Conservation (phyloP, 768 basidiomycete genomes). For the Collybia sp. region DNA sequence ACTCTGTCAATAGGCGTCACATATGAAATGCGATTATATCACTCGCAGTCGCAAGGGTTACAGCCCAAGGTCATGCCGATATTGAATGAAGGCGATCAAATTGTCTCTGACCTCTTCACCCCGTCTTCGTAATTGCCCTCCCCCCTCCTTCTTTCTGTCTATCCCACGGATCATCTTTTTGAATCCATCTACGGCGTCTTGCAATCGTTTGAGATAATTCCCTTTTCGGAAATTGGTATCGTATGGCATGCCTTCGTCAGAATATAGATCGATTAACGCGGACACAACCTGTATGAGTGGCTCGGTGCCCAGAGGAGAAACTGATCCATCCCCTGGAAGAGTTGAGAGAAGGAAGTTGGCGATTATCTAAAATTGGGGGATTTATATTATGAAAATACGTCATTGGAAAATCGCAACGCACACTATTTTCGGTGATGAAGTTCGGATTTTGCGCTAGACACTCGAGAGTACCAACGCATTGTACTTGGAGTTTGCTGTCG, state of each 20-base stretch:
- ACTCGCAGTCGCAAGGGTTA: constrained; percentile 14
- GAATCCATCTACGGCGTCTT: constrained; percentile 55
- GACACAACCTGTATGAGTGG: constrained; percentile 74
- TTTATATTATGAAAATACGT: background rate
- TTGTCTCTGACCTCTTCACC: constrained; percentile 80
- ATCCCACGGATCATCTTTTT: constrained; percentile 60
- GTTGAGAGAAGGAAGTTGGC: constrained; percentile 63
- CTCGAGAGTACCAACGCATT: constrained; percentile 83
- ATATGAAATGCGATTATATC: no score
- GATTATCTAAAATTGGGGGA: constrained; percentile 40
- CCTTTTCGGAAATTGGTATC: constrained; percentile 77
- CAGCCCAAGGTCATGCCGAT: constrained; percentile 53
- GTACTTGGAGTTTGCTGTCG: constrained; percentile 57
- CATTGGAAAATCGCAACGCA: constrained; percentile 17
- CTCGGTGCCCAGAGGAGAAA: constrained; percentile 51
- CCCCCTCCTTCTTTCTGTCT: constrained; percentile 63
- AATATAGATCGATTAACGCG: constrained; percentile 88
- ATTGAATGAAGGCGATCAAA: constrained; percentile 69
- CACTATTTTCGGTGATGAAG: constrained; percentile 64
- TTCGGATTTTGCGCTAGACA: constrained; percentile 70
- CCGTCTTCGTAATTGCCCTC: constrained; percentile 57
- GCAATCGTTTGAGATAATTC: constrained; percentile 49
- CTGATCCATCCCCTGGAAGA: constrained; percentile 37
- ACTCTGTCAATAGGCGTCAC: background rate
- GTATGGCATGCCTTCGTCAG: constrained; percentile 78